Base-by-base conservation (phyloP, 257 asterid species). In the Petrea volubilis region DNA sequence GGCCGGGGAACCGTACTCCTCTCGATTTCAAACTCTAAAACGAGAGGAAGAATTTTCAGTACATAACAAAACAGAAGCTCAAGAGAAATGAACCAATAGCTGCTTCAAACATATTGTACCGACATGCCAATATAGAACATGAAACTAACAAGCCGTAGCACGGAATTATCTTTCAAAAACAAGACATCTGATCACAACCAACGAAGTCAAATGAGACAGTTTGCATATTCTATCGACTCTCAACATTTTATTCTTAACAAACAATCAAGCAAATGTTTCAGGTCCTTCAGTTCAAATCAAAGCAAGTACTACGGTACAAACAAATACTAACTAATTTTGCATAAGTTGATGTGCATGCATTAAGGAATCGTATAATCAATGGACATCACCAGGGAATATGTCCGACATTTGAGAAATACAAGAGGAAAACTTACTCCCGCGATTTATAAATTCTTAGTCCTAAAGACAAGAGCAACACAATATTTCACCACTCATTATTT, bases 1-100 rank as follows among this genome's bases (percentile, higher is more conserved):
- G 99, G 49, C 97, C 96, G 78, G 99, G 98, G 76, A 95, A 95
- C 34, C 96, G 86, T 52, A 95, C 79, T 46, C 99, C 99, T 86
- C 99, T 87, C 21, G 98, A 92, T 81, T 76, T 90, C 83, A 95
- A 83, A 74, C 95, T 92, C 98, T 95, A 66, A 70, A 50, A 80
- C n/a, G 12, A 56, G 43, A 66, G 47, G 15, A 60, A 53, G 27
- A 74, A 49, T 31, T 14, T 20, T 31, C 46, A 63, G 41, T 27
- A 41, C 36, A 51, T 17, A 60, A 23, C 55, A 68, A 67, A 38
- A 47, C 2, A 65, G 46, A 28, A 51, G 6, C 64, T 60, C 60
- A 17, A 41, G 63, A 65, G 61, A 36, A 20, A 67, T 36, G 49
- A 24, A 67, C 40, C 71, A 65, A 40, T 14, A 20, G 29, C 49